Evolutionary conservation across 106 monocot genomes (phyloP), one percentile per base, ranked within the genome.

Genomic region (Cymbidium sinense): DNA sequence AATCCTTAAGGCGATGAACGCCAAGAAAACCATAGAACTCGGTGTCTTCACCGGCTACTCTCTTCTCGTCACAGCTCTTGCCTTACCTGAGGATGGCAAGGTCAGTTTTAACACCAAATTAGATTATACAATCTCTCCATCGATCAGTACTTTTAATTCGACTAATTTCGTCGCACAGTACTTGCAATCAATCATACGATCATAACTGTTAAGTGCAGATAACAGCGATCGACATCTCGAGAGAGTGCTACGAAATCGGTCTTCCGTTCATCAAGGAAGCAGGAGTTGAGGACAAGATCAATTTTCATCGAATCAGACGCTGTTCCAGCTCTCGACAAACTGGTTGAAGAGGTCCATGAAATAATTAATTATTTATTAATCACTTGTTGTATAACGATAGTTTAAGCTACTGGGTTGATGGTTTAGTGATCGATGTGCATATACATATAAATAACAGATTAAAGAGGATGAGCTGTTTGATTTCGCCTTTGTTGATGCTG

Each of bases 1-100:
- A 27, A 25, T 88, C 15, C 54, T 88, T 7, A 88, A 88, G 82
- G 7, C 55, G 0, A 79, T 87, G 79, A 87, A 82, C 77, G 87
- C 87, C 7, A 87, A 84, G 84, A 84, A 70, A 70, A 84, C 87
- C 21, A 76, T 87, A 23, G 87, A 87, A 69, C 67, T 87, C 5
- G 87, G 87, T 9, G 87, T 85, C 5, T 88, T 85, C 79, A 88
- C 88, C 0, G 88, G 88, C 28, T 88, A 88, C 70, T 88, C 88
- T 6, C 85, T 88, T 70, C 85, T 88, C 21, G 29, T 82, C 3
- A 85, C 88, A 2, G 88, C 85, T 50, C 76, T 88, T 25, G 88
- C 88, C 28, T 75, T 88, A 55, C 88, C 88, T 0, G 23, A 80
- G 31, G 82, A 88, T 75, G 88, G 77, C 31, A 85, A 85, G 85